Evolutionary conservation across 225 moss, liverwort and hornwort genomes (phyloP), one percentile per base, ranked within the genome.

Genomic region (Takakia lepidozioides): DNA sequence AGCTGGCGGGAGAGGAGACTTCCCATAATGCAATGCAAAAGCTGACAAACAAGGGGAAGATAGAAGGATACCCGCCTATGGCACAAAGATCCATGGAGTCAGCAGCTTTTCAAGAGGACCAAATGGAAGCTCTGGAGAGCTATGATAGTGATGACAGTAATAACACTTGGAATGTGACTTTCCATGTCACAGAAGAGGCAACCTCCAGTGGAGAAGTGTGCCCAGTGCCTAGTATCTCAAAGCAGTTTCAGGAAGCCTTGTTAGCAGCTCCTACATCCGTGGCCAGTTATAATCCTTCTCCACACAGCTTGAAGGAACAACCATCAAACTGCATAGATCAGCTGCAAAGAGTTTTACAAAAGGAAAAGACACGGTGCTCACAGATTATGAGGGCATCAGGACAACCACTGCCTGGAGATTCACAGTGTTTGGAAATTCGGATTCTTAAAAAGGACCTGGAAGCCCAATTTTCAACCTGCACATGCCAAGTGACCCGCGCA

Each of bases 211-310:
- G 40, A 10, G 60, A 54, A 20, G 39, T 60, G 21, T 66, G 53
- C n/a, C 3, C 51, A 8, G 54, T 74, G 51, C 74, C 61, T 11
- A 51, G 64, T 40, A 79, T 79, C 17, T 56, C 66, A 44, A 74
- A 74, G 57, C 79, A 79, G 57, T 79, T 79, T 46, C 79, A 79
- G 54, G 74, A 74, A 70, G 79, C 79, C 49, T 19, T 79, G 36
- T 45, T 66, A 70, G 67, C 79, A 53, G 79, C 74, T 57, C 79
- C 79, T 10, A 52, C 60, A 29, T 59, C 62, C 27, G 60, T 51
- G 25, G 45, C 26, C 52, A 27, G 55, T 51, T 51, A 55, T 16
- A 37, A 37, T 45, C 79, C 66, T 53, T 60, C 70, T 4, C 59
- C 60, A 25, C 70, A 70, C 14, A 55, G 63, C 27, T 54, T 54